Conservation (phyloP, 1,284 basidiomycete genomes). For the Volvariella volvacea region DNA sequence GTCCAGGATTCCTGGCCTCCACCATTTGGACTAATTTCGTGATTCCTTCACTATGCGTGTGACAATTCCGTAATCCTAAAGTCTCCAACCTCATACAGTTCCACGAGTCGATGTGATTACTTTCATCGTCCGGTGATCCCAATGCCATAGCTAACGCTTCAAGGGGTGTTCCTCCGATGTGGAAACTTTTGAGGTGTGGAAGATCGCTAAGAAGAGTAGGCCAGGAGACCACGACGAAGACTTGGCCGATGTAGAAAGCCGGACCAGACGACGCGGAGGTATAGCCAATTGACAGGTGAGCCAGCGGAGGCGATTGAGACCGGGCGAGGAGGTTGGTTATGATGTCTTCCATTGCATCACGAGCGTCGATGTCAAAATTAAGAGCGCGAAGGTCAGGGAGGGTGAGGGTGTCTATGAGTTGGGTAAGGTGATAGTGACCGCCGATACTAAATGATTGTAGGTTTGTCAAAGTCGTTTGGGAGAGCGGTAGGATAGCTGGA, state of each 20-base stretch:
- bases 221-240: slow-evolving; percentile 31
- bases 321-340: slow-evolving; percentile 52
- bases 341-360: slow-evolving; percentile 62
- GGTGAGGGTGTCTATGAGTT: slow-evolving; percentile 53
- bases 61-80: slow-evolving; percentile 54
- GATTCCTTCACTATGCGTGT: slow-evolving; percentile 53
- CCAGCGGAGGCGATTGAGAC: slow-evolving; percentile 47
- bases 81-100: slow-evolving; percentile 50
- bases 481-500: slow-evolving; percentile 54
- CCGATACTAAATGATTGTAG: slow-evolving; percentile 52
- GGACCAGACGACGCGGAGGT: slow-evolving; percentile 33
- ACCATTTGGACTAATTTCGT: slow-evolving; percentile 62
- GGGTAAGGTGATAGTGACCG: slow-evolving; percentile 57
- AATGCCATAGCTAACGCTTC: slow-evolving; percentile 54
- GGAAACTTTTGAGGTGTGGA: slow-evolving; percentile 41
- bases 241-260: slow-evolving; percentile 34
- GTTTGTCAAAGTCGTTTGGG: slow-evolving; percentile 39
- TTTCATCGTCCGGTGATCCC: slow-evolving; percentile 49
- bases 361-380: slow-evolving; percentile 58
- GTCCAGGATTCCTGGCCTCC: slow-evolving; percentile 57
- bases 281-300: slow-evolving; percentile 54
- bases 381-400: slow-evolving; percentile 50
- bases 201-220: slow-evolving; percentile 25
- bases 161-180: slow-evolving; percentile 54
- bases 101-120: slow-evolving; percentile 36